Percentiles rank a stretch among this genome's conserved stretches.
Evolutionary conservation across 2,329 filamentous ascomycete species (phyloP).

Genomic region (Paracorniculantispora psalliotae): DNA sequence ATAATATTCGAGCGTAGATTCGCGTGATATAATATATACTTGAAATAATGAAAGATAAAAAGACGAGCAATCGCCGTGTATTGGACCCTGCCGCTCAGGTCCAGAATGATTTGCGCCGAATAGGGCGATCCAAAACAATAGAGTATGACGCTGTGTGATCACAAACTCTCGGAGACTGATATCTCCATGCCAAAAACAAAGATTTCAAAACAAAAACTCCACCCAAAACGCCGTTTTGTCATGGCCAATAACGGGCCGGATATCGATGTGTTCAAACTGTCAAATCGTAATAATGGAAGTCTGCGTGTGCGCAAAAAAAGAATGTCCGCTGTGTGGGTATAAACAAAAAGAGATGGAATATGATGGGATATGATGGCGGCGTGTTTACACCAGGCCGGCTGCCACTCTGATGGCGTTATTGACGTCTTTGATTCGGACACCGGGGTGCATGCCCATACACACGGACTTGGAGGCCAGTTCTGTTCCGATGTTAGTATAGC

Average conservation of each 20-base stretch:
- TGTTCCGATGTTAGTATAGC: slow-evolving; percentile 15
- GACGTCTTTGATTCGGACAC: slow-evolving; percentile 34
- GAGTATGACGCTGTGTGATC: neutral
- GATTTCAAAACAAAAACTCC: neutral
- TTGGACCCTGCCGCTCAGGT: neutral
- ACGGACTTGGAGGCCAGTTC: slow-evolving; percentile 32
- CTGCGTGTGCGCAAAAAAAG: neutral
- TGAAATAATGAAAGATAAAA: neutral
- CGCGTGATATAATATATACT: neutral
- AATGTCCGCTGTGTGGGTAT: neutral
- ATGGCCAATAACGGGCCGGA: neutral
- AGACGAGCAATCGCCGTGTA: neutral
- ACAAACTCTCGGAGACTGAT: neutral
- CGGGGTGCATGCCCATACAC: slow-evolving; percentile 36
- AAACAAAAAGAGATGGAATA: neutral
- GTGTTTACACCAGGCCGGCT: slow-evolving; percentile 15
- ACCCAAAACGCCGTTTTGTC: neutral
- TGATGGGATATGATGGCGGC: neutral
- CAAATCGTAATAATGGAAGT: neutral
- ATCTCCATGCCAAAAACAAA: neutral
- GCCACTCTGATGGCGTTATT: slow-evolving; percentile 28
- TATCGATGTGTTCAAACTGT: neutral
- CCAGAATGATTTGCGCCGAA: neutral
- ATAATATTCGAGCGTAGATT: too few relatives aligned
- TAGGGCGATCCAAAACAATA: neutral